Base-by-base conservation (phyloP, 129 eudicot genomes). In the Flaveria linearis region DNA sequence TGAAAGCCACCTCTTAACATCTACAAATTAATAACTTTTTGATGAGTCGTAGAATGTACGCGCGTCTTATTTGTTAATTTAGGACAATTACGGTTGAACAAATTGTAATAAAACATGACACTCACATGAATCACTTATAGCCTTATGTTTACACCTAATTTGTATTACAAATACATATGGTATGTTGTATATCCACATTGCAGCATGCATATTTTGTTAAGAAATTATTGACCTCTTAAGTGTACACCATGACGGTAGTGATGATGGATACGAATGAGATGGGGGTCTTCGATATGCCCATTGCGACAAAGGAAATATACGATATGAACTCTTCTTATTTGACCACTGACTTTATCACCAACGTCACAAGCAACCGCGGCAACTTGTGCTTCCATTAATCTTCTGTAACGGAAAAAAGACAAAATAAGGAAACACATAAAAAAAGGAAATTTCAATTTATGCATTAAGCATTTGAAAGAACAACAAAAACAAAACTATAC, bases 1-100 rank as follows among this genome's bases (percentile, higher is more conserved):
- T 16, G 88, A 84, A 20, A 91, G 76, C 97, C 97, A 91, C 66
- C 97, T 76, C 68, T 85, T 85, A 26, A 85, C 79, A 68, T 85
- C 89, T 85, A 17, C 68, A 33, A 10, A 67, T 74, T 60, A 25
- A 4, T 15, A 74, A 22, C 11, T 25, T 25, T n/a, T 23, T 18
- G 45, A 75, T 15, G 11, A 47, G 51, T 7, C 1, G 14, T 15
- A 16, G 41, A 60, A 26, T 20, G 4, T 25, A 60, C 26, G n/a
- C n/a, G n/a, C n/a, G 36, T 12, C 8, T 11, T 1, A 12, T 12
- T 60, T 60, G 6, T 25, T 60, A 4, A 10, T 10, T 25, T 60
- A 60, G 66, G 66, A 60, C 8, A 25, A 60, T 6, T 1, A 25
- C 2, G 17, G 18, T 28, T 62, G 18, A 62, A 62, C 68, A 62